Base-by-base conservation (phyloP, 176 grass and related monocot genomes). In the Aegilops sharonensis region DNA sequence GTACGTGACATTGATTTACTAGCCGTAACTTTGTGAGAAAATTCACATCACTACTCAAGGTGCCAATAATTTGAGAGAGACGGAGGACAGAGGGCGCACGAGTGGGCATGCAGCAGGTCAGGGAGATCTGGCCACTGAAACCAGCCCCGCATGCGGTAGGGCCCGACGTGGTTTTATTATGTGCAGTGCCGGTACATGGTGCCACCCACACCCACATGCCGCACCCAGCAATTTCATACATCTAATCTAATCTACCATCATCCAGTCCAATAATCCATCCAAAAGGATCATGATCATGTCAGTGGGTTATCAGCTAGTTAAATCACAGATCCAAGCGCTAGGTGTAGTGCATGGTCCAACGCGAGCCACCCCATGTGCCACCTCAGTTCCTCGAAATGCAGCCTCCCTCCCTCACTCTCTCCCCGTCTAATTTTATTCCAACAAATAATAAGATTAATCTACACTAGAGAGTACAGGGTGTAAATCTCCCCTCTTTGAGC, bases 161-260 rank as follows among this genome's bases (percentile, higher is more conserved):
- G 20, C 50, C 86, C 9, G 5, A 52, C 4, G 14, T 52, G 29
- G 21, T 86, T 86, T 86, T 72, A 83, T 86, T 78, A 72, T 72
- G 79, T 66, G 64, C 52, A 57, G 18, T 57, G 0, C 52, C 52
- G 8, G 17, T 56, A 20, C 52, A 18, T 56, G 52, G 42, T 74
- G 80, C 79, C 84, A 79, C 80, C 72, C 82, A 74, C 76, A 23
- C 80, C 84, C 82, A 85, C 82, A 89, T 89, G 87, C 77, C 15
- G 57, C 85, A 29, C 77, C 54, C 52, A 83, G 72, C 47, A 27
- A 27, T 27, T 27, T 27, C 27, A 27, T 27, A 27, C 27, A 27
- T 27, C 27, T 27, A 27, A 27, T 27, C 27, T 27, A 27, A 13
- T 47, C 45, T 50, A 50, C 47, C 47, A 52, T 52, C 48, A 52